Evolutionary conservation across 2,329 filamentous ascomycete genomes (phyloP).

Genomic region (Colletotrichum spinosum): DNA sequence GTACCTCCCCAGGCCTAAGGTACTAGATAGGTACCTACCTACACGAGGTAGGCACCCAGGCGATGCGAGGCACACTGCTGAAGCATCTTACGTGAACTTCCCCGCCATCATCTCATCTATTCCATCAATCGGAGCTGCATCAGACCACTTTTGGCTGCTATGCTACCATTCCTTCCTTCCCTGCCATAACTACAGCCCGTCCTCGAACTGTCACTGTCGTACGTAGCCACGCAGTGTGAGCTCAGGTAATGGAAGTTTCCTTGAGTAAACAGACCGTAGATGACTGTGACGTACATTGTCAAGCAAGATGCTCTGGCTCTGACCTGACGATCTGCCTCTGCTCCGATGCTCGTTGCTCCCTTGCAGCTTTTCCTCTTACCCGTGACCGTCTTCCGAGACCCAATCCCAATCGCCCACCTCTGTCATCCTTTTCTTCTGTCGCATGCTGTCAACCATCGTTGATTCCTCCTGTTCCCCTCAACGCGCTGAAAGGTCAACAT

Average conservation of each 20-base stretch:
- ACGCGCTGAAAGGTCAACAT: no score
- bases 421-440: not conserved
- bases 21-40: no score
- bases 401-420: conserved; percentile 26
- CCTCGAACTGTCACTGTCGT: conserved; percentile 5
- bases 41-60: no score
- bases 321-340: conserved; percentile 20
- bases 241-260: conserved; percentile 12
- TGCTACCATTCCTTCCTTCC: conserved; percentile 23
- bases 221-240: conserved; percentile 28
- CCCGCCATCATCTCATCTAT: conserved; percentile 35
- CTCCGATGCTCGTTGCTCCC: conserved; percentile 20
- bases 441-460: not conserved
- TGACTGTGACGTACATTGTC: no score
- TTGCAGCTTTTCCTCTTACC: conserved; percentile 30
- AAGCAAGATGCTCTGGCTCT: conserved; percentile 24
- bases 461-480: no score
- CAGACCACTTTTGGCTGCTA: conserved; percentile 32
- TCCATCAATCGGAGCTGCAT: conserved; percentile 33
- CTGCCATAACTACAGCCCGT: not conserved
- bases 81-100: conserved; percentile 4
- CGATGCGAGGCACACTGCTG: no score
- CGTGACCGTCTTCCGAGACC: conserved; percentile 29
- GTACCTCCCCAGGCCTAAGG: no score
- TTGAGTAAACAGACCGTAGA: not conserved